These are phyloP conservation scores for Moesziomyces globuligerus DNA, from an alignment of 1,284 basidiomycete species.

Conservation along the genomic window DNA sequence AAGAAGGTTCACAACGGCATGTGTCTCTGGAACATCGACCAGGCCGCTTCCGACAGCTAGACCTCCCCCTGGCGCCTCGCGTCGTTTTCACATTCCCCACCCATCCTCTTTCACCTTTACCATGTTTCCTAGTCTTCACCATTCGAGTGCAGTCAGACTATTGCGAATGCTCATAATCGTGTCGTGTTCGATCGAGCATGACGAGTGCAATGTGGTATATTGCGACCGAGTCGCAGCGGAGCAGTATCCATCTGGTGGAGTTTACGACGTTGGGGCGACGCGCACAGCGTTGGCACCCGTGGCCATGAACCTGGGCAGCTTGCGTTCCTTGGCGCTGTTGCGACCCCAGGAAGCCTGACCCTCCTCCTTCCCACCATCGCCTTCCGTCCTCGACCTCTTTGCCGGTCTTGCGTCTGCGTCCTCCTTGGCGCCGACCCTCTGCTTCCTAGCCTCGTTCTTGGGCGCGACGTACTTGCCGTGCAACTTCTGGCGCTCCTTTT, in stretches of 20 bases:
- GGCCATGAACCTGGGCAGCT: constrained; percentile 49
- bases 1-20: constrained; percentile 25
- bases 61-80: neutral
- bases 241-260: neutral
- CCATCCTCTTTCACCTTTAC: neutral
- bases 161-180: neutral
- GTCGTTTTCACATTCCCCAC: neutral
- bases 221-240: too few species aligned
- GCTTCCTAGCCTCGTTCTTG: constrained; percentile 54
- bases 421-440: constrained; percentile 17
- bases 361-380: constrained; percentile 8
- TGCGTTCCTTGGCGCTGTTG: constrained; percentile 17
- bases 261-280: constrained; percentile 42
- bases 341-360: constrained; percentile 30
- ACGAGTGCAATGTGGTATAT: neutral
- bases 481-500: constrained; percentile 60
- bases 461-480: constrained; percentile 63
- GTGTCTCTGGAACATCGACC: constrained; percentile 40
- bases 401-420: constrained; percentile 10
- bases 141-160: too few species aligned
- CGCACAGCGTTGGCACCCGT: constrained; percentile 51
- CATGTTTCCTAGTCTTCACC: neutral
- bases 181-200: too few species aligned
- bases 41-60: constrained; percentile 12
- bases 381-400: constrained; percentile 11